Evolutionary conservation across 2,329 filamentous ascomycete genomes (phyloP), one percentile per base, ranked within the genome.

Genomic region (Hymenoscyphus albidus): DNA sequence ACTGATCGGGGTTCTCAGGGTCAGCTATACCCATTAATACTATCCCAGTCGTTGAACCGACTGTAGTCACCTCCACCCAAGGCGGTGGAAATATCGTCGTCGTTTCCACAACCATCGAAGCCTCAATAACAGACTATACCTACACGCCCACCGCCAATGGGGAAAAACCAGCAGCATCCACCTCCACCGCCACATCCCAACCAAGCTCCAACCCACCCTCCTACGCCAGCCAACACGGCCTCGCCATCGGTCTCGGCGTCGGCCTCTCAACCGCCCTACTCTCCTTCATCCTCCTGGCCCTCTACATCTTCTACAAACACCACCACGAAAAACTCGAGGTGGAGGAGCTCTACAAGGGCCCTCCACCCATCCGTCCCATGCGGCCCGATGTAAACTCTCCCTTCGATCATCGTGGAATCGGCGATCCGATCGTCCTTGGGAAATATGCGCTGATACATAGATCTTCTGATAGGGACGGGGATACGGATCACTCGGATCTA

Each of bases 291-390:
- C 13, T 57, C 22, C 61, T 62, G 27, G 60, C 32, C 18, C 2
- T 32, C 14, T 62, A 48, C n/a, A n/a, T 42, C 13, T 35, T 44
- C 38, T 40, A 48, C 13, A 54, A 55, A n/a, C 31, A 39, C 13
- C 51, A 54, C 9, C 35, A 51, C 16, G 16, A 32, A 5, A 12
- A 7, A 39, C 27, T 58, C 9, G 61, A 62, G 35, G 14, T 62
- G 1, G 40, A 44, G 22, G 61, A 62, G 18, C 39, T 62, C 38
- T 62, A 62, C 27, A 58, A 62, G 32, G 61, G 61, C 7, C 61
- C 61, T 7, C 27, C 51, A 1, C 59, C 59, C 14, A 61, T 18
- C n/a, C 48, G 44, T 22, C 60, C 60, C n/a, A 16, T 14, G 14
- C 12, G 59, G 12, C 61, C 35, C 48, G 54, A 31, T 13, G 54